Conservation (phyloP, 768 basidiomycete genomes). For the Candolleomyces aberdarensis region DNA sequence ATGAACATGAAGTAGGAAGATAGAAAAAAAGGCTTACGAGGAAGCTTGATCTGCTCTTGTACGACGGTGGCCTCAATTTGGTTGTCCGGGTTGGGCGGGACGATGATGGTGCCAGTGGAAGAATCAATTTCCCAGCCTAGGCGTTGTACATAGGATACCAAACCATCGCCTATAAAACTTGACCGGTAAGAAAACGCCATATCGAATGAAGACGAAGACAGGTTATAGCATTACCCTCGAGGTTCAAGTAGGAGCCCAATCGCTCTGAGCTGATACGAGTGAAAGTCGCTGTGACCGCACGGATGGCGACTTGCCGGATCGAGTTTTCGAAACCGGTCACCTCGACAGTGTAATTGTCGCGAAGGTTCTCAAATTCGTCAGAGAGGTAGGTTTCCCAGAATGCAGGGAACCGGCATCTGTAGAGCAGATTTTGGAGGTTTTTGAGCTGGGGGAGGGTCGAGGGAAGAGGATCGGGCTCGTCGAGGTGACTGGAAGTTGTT, state of each 20-base stretch:
- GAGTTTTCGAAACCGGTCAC: constrained; percentile 80
- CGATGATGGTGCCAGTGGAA: constrained; percentile 51
- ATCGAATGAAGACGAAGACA: constrained; percentile 6
- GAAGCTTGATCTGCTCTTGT: constrained; percentile 77
- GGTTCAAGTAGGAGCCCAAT: constrained; percentile 67
- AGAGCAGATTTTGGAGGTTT: constrained; percentile 64
- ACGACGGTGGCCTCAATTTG: constrained; percentile 84
- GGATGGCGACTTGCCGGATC: constrained; percentile 73
- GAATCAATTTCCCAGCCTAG: constrained; percentile 66
- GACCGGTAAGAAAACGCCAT: neutral
- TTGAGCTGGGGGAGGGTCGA: constrained; percentile 65
- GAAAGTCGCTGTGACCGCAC: constrained; percentile 77
- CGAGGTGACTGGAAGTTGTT: constrained; percentile 47
- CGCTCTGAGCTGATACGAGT: constrained; percentile 66
- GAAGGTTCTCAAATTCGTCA: constrained; percentile 61
- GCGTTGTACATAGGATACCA: constrained; percentile 57
- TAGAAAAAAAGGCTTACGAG: constrained; percentile 51
- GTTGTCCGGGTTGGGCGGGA: constrained; percentile 85
- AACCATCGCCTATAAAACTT: constrained; percentile 42
- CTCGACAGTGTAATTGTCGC: constrained; percentile 87
- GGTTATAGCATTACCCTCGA: constrained; percentile 43
- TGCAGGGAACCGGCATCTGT: constrained; percentile 82
- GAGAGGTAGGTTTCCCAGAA: constrained; percentile 82
- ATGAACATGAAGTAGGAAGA: constrained; percentile 1
- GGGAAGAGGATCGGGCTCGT: constrained; percentile 82